phyloP scores from a whole-genome alignment of 1,139 yeast species.

The Debaryomyces coudertii region DNA sequence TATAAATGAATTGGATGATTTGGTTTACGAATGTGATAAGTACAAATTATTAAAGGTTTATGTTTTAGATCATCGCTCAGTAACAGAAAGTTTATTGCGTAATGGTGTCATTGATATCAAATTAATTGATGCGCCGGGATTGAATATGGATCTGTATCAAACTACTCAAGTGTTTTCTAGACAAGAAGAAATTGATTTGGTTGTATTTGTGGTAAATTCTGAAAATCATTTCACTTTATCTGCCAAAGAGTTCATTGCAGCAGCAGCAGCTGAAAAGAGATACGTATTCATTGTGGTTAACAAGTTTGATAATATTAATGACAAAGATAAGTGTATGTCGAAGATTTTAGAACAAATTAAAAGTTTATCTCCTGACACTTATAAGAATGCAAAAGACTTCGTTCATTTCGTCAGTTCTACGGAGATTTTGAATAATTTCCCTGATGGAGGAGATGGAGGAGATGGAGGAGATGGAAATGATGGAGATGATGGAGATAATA shows the following conservation, averaged over 20 bases:
- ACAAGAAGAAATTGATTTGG: constrained; percentile 96
- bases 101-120: constrained; percentile 94
- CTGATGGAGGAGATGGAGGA: constrained; percentile 32
- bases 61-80: constrained; percentile 72
- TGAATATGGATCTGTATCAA: constrained; percentile 89
- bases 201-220: constrained; percentile 93
- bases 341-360: constrained; percentile 87
- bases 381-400: constrained; percentile 82
- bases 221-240: constrained; percentile 94
- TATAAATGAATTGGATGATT: constrained; percentile 59
- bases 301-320: constrained; percentile 81
- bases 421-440: constrained; percentile 35
- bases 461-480: constrained; percentile 31
- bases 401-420: constrained; percentile 90
- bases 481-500: constrained; percentile 38
- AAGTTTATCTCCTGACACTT: constrained; percentile 85
- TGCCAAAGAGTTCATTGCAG: constrained; percentile 89
- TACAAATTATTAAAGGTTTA: constrained; percentile 79
- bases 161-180: constrained; percentile 95
- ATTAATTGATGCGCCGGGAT: constrained; percentile 95
- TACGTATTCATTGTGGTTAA: constrained; percentile 93
- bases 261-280: constrained; percentile 90
- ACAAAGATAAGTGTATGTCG: constrained; percentile 75
- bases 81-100: constrained; percentile 70
- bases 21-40: constrained; percentile 75